Base-by-base conservation (phyloP, 106 monocot species). In the Apostasia ramifera region DNA sequence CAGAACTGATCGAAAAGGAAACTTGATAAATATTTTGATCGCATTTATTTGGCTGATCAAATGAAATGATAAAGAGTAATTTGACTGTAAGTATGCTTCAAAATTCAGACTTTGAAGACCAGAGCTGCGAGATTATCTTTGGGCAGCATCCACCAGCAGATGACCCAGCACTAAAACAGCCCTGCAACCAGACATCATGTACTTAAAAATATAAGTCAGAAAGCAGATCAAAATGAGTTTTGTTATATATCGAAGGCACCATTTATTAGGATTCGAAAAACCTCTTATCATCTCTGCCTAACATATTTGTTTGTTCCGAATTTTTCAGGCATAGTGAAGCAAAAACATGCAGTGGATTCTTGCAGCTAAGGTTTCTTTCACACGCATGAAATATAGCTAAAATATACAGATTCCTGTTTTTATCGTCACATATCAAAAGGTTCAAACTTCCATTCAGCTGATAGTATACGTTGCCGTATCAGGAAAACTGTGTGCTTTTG, bases 71-170 rank as follows among this genome's bases (percentile, higher is more conserved):
- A 40, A 39, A 3, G 10, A 39, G 37, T 40, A 39, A 39, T 39
- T 40, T 59, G 14, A 6, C 1, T 7, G 37, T 61, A 11, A 12
- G 1, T 1, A 44, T 62, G 8, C 12, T 37, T 40, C 4, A 47
- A 54, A 69, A 26, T 82, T 60, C 83, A 92, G 88, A 92, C 76
- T 92, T 92, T 74, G 92, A 92, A 77, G 92, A 92, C 64, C 83
- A 83, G 88, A 92, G 92, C 59, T 92, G 92, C 60, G 88, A 92
- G 83, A 92, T 92, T 69, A 85, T 88, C 38, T 92, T 88, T 69
- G 92, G 92, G 38, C 75, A 88, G 61, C 46, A 88, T 40, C 92
- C 92, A 64, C 92, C 88, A 55, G 63, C n/a, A 68, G 85, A 92
- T 57, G 92, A 92, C 71, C 92, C 92, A 57, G 78, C 85, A 67